These are phyloP conservation scores for Coprinopsis strossmayeri DNA, from an alignment of 768 basidiomycete species.

Conservation along the genomic window DNA sequence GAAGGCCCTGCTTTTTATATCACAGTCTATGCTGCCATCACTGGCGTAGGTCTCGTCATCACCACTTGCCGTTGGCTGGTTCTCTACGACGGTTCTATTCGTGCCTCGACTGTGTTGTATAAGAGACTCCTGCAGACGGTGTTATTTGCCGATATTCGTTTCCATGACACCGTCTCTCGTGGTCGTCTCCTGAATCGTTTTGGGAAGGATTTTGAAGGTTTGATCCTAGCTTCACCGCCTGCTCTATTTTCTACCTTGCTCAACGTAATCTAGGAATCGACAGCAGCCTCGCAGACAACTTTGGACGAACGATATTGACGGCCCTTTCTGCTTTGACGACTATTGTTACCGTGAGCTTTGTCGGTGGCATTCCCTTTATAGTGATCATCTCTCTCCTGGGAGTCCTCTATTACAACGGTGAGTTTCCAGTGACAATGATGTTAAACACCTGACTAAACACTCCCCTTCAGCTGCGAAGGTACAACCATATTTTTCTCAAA, in stretches of 20 bases:
- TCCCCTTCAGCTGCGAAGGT: slow-evolving; percentile 30
- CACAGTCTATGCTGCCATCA: slow-evolving; percentile 55
- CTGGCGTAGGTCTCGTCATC: slow-evolving; percentile 37
- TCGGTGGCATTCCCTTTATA: slow-evolving; percentile 76
- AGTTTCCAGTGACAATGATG: slow-evolving; percentile 16
- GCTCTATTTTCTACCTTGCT: slow-evolving; percentile 10
- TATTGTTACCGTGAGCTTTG: slow-evolving; percentile 63
- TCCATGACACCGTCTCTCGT: slow-evolving; percentile 88
- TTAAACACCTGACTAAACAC: background rate
- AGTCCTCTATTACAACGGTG: slow-evolving; percentile 66
- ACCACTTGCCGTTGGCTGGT: slow-evolving; percentile 62
- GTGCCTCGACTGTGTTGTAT: slow-evolving; percentile 73
- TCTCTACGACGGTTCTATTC: slow-evolving; percentile 79
- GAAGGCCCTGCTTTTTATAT: slow-evolving; percentile 58
- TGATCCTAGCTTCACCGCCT: slow-evolving; percentile 6
- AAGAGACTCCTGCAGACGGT: slow-evolving; percentile 70
- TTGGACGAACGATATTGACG: slow-evolving; percentile 72
- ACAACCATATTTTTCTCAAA: slow-evolving; percentile 1
- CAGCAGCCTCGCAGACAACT: slow-evolving; percentile 77
- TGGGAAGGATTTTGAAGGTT: slow-evolving; percentile 86
- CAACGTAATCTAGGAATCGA: slow-evolving; percentile 53
- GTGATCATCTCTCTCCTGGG: slow-evolving; percentile 51
- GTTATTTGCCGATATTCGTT: slow-evolving; percentile 82
- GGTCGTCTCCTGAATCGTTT: slow-evolving; percentile 80
- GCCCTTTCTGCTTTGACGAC: slow-evolving; percentile 67